These are phyloP conservation scores for Candida sojae DNA, from an alignment of 1,139 yeast genomes.

Conservation along the genomic window DNA sequence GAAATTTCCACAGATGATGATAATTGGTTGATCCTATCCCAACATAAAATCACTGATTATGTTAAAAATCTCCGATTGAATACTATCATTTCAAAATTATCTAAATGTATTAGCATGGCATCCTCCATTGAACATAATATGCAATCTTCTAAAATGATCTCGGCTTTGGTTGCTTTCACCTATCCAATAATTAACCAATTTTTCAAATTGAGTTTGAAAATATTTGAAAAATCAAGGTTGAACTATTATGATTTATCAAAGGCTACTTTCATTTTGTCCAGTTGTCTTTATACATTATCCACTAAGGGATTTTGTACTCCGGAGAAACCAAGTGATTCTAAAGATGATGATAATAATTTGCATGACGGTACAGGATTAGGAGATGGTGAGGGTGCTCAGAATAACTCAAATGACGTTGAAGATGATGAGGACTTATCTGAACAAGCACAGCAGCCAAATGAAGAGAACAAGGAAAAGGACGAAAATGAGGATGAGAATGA, in stretches of 20 bases:
- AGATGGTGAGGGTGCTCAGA: slow-evolving; percentile 87
- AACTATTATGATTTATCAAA: slow-evolving; percentile 57
- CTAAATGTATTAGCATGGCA: slow-evolving; percentile 19
- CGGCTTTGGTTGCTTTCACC: slow-evolving; percentile 54
- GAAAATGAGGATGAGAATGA: slow-evolving; percentile 58
- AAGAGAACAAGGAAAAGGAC: slow-evolving; percentile 68
- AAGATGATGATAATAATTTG: slow-evolving; percentile 55
- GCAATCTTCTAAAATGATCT: slow-evolving; percentile 34
- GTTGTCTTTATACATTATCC: slow-evolving; percentile 60
- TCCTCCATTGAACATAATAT: slow-evolving; percentile 34
- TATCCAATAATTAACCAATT: slow-evolving; percentile 61
- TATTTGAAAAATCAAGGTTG: slow-evolving; percentile 42
- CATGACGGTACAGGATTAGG: slow-evolving; percentile 96
- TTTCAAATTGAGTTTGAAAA: slow-evolving; percentile 38
- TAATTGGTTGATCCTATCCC: slow-evolving; percentile 61
- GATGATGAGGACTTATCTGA: slow-evolving; percentile 92
- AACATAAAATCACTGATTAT: slow-evolving; percentile 42
- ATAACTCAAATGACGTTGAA: slow-evolving; percentile 79
- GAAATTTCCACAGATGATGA: slow-evolving; percentile 53
- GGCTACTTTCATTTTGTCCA: slow-evolving; percentile 62
- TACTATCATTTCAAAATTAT: slow-evolving; percentile 27
- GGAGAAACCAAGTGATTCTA: slow-evolving; percentile 69
- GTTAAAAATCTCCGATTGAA: slow-evolving; percentile 29
- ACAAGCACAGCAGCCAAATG: slow-evolving; percentile 82
- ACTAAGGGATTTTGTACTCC: slow-evolving; percentile 96